Percentiles rank a stretch among this genome's conserved stretches.
These are phyloP conservation scores for Calonectria pteridis DNA, from an alignment of 2,329 filamentous ascomycete genomes.

Conservation along the genomic window DNA sequence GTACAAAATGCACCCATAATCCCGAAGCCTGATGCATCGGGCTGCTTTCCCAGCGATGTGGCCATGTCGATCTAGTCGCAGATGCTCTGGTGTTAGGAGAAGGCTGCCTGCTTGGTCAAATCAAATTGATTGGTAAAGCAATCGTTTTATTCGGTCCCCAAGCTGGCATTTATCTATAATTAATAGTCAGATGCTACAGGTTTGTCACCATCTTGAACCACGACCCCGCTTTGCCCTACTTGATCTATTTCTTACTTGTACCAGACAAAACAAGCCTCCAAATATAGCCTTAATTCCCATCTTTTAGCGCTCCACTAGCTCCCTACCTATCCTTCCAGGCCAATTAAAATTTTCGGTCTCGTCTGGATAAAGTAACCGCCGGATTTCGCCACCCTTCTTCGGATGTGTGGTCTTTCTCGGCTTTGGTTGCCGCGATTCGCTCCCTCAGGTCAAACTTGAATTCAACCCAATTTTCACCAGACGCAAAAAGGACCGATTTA, in stretches of 20 bases:
- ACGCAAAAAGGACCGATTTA: neutral
- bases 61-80: slow-evolving; percentile 29
- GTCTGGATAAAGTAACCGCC: neutral
- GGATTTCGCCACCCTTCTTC: neutral
- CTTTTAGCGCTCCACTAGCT: neutral
- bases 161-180: neutral
- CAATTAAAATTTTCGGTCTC: neutral
- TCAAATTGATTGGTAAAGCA: neutral
- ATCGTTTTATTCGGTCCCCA: neutral
- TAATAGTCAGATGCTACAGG: neutral
- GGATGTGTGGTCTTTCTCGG: neutral
- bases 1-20: slow-evolving; percentile 59
- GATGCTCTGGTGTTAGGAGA: neutral
- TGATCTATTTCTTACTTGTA: neutral
- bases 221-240: neutral
- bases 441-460: neutral
- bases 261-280: neutral
- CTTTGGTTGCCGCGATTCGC: neutral
- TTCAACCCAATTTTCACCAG: neutral
- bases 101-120: neutral
- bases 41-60: slow-evolving; percentile 55
- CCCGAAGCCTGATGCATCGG: slow-evolving; percentile 66
- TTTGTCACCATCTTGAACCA: neutral
- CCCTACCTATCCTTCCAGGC: neutral
- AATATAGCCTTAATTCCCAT: neutral